Percentiles rank a stretch among this genome's conserved stretches.
Evolutionary conservation across 495 filamentous ascomycete species (phyloP).

Genomic region (Podospora pseudopauciseta): DNA sequence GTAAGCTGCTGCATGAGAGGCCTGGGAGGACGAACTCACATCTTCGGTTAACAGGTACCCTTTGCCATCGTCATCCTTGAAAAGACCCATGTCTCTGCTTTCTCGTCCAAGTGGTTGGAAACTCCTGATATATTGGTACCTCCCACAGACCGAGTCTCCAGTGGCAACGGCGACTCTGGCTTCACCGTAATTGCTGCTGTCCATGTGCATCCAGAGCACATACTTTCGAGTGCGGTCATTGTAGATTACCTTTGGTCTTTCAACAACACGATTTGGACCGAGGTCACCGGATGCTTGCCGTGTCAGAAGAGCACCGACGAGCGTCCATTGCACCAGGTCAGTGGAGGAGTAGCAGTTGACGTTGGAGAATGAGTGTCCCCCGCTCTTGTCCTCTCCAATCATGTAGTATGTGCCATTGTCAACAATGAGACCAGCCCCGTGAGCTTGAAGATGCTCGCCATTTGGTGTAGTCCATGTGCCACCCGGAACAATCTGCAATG

Average conservation of each 20-base stretch:
- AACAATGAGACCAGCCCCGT: constrained; percentile 53
- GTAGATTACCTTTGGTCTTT: constrained; percentile 63
- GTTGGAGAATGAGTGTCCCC: constrained; percentile 55
- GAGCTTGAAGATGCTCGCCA: constrained; percentile 60
- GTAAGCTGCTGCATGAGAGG: no score
- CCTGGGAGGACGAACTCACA: constrained; percentile 20
- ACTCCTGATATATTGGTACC: constrained; percentile 36
- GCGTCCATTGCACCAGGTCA: constrained; percentile 61
- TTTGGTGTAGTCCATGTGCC: constrained; percentile 50
- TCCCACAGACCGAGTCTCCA: constrained; percentile 54
- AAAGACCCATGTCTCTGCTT: constrained; percentile 60
- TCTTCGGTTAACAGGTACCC: constrained; percentile 64
- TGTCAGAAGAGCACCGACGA: constrained; percentile 53
- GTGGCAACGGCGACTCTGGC: constrained; percentile 63
- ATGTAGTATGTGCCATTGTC: constrained; percentile 57
- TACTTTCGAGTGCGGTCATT: constrained; percentile 53
- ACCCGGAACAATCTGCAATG: constrained; percentile 47
- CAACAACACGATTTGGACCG: constrained; percentile 58
- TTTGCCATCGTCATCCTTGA: constrained; percentile 57
- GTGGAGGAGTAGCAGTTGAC: constrained; percentile 56
- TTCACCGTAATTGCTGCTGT: constrained; percentile 57
- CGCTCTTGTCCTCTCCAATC: constrained; percentile 63
- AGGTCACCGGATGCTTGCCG: constrained; percentile 52
- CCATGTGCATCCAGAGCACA: constrained; percentile 65
- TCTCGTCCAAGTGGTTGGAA: constrained; percentile 51